Evolutionary conservation across 2,329 filamentous ascomycete species (phyloP).

Genomic region (Hypomyces rosellus): DNA sequence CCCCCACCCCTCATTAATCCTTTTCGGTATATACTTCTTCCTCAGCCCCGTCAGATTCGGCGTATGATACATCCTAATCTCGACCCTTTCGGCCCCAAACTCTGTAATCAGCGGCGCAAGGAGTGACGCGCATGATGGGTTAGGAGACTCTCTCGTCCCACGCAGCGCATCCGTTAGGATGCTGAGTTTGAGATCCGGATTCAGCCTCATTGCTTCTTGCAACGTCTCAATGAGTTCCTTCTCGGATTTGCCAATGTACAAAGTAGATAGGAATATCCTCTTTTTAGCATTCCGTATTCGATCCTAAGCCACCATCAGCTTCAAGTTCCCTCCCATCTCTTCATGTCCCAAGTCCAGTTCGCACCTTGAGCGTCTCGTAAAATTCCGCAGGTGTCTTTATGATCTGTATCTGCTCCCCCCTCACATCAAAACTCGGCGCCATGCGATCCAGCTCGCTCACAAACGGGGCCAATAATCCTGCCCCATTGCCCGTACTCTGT

Average conservation of each 20-base stretch:
- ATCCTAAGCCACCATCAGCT: constrained; percentile 39
- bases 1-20: constrained; percentile 98
- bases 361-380: constrained; percentile 85
- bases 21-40: constrained; percentile 76
- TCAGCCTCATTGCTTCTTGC: constrained; percentile 64
- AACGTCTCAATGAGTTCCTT: constrained; percentile 78
- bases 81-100: constrained; percentile 77
- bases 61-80: constrained; percentile 96
- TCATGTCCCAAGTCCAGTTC: neutral
- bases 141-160: constrained; percentile 83
- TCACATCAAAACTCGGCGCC: constrained; percentile 82
- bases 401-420: constrained; percentile 73
- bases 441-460: constrained; percentile 75
- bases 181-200: constrained; percentile 72
- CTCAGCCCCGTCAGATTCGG: constrained; percentile 84
- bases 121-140: constrained; percentile 81
- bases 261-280: constrained; percentile 85
- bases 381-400: constrained; percentile 80
- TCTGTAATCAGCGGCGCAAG: constrained; percentile 76
- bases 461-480: constrained; percentile 47
- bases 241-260: constrained; percentile 94
- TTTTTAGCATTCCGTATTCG: constrained; percentile 76
- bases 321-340: neutral
- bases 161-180: constrained; percentile 88
- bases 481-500: constrained; percentile 14